phyloP scores from a whole-genome alignment of 345 rosid species.

The Eucalyptus sp. region DNA sequence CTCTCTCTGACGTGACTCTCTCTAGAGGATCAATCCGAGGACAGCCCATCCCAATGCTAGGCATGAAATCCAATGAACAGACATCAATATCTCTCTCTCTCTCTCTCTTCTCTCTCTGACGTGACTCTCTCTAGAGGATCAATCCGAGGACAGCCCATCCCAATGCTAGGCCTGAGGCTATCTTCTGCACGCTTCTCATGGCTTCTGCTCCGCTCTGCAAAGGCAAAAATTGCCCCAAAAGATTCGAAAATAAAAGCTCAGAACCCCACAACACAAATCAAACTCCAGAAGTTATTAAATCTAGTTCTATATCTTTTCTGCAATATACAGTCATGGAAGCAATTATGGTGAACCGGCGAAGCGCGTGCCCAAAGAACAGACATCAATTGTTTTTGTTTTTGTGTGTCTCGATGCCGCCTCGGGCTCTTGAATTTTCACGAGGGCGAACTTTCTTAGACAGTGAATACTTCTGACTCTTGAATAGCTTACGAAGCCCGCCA shows the following conservation, averaged over 20 bases:
- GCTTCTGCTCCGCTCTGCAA: constrained; percentile 58
- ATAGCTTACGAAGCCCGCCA: neutral
- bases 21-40: constrained; percentile 26
- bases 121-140: constrained; percentile 11
- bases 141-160: constrained; percentile 39
- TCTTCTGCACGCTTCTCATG: constrained; percentile 11
- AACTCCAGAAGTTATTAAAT: neutral
- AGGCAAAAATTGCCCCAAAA: neutral
- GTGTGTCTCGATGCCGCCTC: neutral
- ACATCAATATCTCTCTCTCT: too few relatives aligned
- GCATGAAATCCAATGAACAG: too few relatives aligned
- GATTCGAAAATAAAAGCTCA: neutral
- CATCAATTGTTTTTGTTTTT: neutral
- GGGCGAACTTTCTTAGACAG: neutral
- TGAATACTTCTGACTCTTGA: neutral
- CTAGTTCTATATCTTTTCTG: neutral
- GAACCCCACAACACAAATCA: neutral
- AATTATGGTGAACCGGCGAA: neutral
- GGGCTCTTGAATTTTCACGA: neutral
- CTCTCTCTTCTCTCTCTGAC: neutral
- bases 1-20: neutral
- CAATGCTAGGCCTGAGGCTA: constrained; percentile 28
- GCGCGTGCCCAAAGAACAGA: neutral
- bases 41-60: constrained; percentile 44
- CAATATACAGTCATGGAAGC: neutral